A percentile compares a stretch with the other conserved stretches of the same genome.
Conservation (phyloP, 345 rosid species). For the Camelina hispida region DNA sequence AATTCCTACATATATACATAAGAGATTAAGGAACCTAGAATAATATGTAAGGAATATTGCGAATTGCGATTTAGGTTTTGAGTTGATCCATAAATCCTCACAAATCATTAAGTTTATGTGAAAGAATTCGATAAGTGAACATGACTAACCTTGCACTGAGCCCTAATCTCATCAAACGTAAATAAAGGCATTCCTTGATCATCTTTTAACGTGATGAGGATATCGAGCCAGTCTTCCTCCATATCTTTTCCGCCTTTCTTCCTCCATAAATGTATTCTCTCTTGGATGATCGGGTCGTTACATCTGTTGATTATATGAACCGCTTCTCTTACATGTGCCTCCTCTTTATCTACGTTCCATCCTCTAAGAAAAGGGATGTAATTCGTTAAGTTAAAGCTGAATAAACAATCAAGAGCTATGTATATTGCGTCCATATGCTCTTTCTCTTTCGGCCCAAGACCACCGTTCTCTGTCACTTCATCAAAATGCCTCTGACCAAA, state of each 20-base stretch:
- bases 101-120: background rate
- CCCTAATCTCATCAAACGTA: constrained; percentile 28
- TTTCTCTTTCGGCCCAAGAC: constrained; percentile 34
- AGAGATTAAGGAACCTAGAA: background rate
- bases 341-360: constrained; percentile 40
- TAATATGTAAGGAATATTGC: too few species aligned
- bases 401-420: constrained; percentile 5
- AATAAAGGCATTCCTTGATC: constrained; percentile 21
- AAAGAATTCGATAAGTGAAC: background rate
- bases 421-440: constrained; percentile 40
- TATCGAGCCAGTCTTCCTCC: constrained; percentile 39
- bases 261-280: constrained; percentile 42
- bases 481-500: constrained; percentile 45
- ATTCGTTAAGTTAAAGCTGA: constrained; percentile 35
- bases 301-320: constrained; percentile 4
- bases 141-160: constrained; percentile 34
- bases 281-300: constrained; percentile 15
- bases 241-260: constrained; percentile 18
- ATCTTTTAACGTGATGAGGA: constrained; percentile 20
- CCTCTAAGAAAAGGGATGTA: constrained; percentile 38
- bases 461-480: constrained; percentile 26
- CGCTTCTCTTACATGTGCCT: constrained; percentile 23
- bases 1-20: constrained; percentile 10
- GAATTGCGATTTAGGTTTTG: too few species aligned
- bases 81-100: too few species aligned